Evolutionary conservation across 306 rosid genomes (phyloP).

Genomic region (Biancaea sappan): DNA sequence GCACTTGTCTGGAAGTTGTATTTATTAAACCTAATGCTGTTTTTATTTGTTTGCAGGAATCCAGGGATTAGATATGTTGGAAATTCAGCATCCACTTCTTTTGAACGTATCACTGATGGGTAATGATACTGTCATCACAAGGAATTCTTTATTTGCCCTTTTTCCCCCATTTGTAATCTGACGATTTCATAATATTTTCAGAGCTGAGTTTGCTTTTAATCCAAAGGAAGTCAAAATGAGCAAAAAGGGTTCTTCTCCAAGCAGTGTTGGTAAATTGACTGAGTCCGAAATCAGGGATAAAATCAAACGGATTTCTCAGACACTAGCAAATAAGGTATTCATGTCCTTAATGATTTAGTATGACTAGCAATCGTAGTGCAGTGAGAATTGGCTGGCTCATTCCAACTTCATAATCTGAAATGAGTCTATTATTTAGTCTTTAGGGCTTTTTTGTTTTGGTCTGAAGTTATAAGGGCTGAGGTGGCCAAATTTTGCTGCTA

Average conservation of each 20-base stretch:
- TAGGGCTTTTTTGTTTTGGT: no score
- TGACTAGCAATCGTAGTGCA: not conserved
- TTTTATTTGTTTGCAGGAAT: conserved; percentile 41
- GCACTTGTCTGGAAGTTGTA: not conserved
- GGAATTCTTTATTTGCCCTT: not conserved
- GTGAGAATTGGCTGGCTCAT: not conserved
- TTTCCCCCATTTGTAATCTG: conserved; percentile 11
- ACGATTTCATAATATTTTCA: conserved; percentile 33
- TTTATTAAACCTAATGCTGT: conserved; percentile 12
- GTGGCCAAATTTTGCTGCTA: not conserved
- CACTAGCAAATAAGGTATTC: conserved; percentile 65
- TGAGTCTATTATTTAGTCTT: not conserved
- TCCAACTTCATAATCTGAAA: not conserved
- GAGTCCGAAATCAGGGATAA: conserved; percentile 65
- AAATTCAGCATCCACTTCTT: conserved; percentile 48
- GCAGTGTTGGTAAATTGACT: conserved; percentile 49
- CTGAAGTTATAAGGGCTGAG: not conserved
- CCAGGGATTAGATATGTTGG: conserved; percentile 36
- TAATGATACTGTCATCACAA: conserved; percentile 30
- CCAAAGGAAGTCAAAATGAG: conserved; percentile 67
- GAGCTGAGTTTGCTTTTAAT: conserved; percentile 73
- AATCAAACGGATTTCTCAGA: conserved; percentile 63
- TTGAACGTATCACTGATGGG: conserved; percentile 58
- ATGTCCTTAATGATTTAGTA: not conserved
- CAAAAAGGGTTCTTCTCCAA: conserved; percentile 58